Evolutionary conservation across 371 early-diverging fungal species (phyloP).

Genomic region (Rhizomucor miehei): DNA sequence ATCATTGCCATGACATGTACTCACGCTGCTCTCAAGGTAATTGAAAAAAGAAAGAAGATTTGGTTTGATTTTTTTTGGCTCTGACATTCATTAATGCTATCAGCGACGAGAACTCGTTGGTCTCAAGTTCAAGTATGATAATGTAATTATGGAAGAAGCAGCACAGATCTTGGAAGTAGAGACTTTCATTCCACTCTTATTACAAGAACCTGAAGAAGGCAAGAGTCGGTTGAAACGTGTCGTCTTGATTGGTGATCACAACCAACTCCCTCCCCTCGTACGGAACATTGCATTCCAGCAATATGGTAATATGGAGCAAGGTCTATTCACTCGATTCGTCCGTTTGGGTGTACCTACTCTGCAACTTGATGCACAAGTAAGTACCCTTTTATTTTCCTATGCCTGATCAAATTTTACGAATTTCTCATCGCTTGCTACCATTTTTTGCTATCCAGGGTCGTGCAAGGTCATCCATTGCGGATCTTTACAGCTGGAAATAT

Average conservation of each 20-base stretch:
- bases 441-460: constrained; percentile 69
- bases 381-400: neutral
- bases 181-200: constrained; percentile 87
- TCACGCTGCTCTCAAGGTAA: constrained; percentile 83
- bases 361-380: constrained; percentile 76
- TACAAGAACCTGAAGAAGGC: constrained; percentile 71
- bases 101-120: constrained; percentile 76
- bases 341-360: constrained; percentile 86
- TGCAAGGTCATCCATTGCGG: constrained; percentile 74
- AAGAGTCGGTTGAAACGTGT: constrained; percentile 77
- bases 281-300: constrained; percentile 79
- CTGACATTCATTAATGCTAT: neutral
- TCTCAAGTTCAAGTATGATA: constrained; percentile 92
- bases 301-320: constrained; percentile 90
- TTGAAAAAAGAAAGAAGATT: neutral
- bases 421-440: too few species aligned
- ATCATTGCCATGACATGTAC: constrained; percentile 97
- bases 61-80: neutral
- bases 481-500: constrained; percentile 86
- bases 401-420: too few species aligned
- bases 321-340: constrained; percentile 87
- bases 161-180: constrained; percentile 97
- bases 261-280: constrained; percentile 94
- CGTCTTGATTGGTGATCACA: constrained; percentile 96
- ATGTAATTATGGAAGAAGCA: constrained; percentile 96